Evolutionary conservation across 1,284 basidiomycete species (phyloP).

Genomic region (Trichosporon sp.): DNA sequence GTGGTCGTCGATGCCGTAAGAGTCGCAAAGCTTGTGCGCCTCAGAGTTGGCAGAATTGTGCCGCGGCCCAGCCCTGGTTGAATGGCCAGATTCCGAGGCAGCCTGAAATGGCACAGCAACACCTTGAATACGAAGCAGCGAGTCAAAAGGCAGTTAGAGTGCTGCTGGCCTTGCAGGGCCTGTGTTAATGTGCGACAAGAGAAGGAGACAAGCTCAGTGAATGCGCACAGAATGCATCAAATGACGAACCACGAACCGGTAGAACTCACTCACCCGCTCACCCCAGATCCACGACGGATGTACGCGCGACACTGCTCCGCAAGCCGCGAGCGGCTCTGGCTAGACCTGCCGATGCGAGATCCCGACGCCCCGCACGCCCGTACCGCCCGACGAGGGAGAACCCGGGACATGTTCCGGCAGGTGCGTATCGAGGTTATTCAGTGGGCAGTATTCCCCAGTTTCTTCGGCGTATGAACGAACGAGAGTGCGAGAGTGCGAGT

Average conservation of each 20-base stretch:
- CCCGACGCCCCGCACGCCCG: background rate
- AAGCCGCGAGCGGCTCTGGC: background rate
- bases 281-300: background rate
- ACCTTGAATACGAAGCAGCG: background rate
- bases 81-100: background rate
- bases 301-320: background rate
- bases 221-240: background rate
- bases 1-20: background rate
- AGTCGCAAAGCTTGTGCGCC: background rate
- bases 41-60: conserved; percentile 1
- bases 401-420: conserved; percentile 8
- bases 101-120: background rate
- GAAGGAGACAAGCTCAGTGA: no score
- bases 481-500: background rate
- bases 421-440: background rate
- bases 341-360: background rate
- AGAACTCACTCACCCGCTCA: no score
- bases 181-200: background rate
- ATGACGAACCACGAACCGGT: background rate
- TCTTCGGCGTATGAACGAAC: background rate
- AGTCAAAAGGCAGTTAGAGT: background rate
- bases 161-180: no score
- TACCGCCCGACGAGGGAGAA: no score
- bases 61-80: background rate
- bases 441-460: background rate